Evolutionary conservation across 148 eudicot species (phyloP), one percentile per base, ranked within the genome.

Genomic region (Tetragonia tetragonoides): DNA sequence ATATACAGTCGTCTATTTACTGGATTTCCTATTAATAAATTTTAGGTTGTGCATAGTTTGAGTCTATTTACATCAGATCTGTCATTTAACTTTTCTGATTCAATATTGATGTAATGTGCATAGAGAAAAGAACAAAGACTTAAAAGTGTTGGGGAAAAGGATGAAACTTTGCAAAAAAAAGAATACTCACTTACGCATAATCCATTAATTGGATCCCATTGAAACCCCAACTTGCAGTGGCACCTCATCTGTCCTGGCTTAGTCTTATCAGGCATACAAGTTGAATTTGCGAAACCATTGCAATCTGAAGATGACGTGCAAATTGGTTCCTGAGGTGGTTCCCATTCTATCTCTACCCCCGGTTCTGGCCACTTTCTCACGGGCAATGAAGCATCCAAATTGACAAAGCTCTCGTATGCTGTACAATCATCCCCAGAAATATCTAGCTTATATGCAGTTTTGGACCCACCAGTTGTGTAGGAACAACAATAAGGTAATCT

Each of bases 381-480:
- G 0, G 88, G 88, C 73, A 84, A 81, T 0, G 78, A 60, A 49
- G 79, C 18, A 39, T 86, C 82, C 44, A 86, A 77, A 49, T 75
- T 77, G 7, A 90, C 84, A 78, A 84, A 90, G 74, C 90, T 86
- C 68, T 83, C 83, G 53, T 80, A 85, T 5, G 87, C 87, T 70
- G 86, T 54, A 75, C 89, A 87, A 38, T 81, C 86, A 15, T 75
- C 77, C 8, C 66, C 72, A 28, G 69, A 78, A 40, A 90, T 78
- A 63, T 84, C 70, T 37, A 87, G 20, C 37, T 75, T 49, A 53
- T 87, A 90, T 11, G 86, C 84, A 5, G 80, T 87, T 53, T 83
- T 88, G 0, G 90, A 90, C 70, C 90, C 89, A 18, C 93, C 93
- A 2, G 90, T 88, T 9, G 86, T 81, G 51, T 81, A 87, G 40